Evolutionary conservation across 2,329 filamentous ascomycete species (phyloP), one percentile per base, ranked within the genome.

Genomic region (Alternaria sp.): DNA sequence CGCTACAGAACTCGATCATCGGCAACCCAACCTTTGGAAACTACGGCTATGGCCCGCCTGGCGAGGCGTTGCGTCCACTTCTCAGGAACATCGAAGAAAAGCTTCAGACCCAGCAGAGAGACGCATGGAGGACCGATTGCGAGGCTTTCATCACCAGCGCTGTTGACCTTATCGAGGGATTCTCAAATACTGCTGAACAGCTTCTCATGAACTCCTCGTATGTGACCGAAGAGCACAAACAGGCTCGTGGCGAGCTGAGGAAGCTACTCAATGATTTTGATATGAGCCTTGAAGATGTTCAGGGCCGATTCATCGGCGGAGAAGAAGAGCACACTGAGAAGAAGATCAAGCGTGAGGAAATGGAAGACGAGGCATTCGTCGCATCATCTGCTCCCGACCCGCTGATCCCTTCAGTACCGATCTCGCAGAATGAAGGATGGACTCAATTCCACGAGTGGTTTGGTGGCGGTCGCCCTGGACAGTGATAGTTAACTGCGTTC

Each of bases 151-250:
- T 61, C n/a, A 10, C 13, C 6, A 28, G 54, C 5, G 49, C 43
- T 11, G 36, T 62, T 17, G 32, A 25, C 1, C 19, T 45, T 3
- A 12, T 69, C 1, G 7, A 53, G 5, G 56, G 23, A 5, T 67
- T 69, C 30, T 44, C 45, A 8, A 21, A 17, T 0, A 56, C 50
- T 7, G 21, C 49, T 13, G 49, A 61, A 5, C 50, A 60, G 19
- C 55, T 69, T 3, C 60, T 67, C 8, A 32, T n/a, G 23, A 46
- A 47, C 25, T 8, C 10, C 25, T 13, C 44, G 13, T 59, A 65
- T 19, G 55, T 25, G 52, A 61, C 54, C 9, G 45, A 25, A 26
- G 15, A 32, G 32, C 57, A 59, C 49, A 57, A 57, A 12, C 21
- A 26, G 6, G 49, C 65, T 10, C 59, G 63, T 6, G 21, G 26